Base-by-base conservation (phyloP, 2,329 filamentous ascomycete species). In the Eutypa lata region DNA sequence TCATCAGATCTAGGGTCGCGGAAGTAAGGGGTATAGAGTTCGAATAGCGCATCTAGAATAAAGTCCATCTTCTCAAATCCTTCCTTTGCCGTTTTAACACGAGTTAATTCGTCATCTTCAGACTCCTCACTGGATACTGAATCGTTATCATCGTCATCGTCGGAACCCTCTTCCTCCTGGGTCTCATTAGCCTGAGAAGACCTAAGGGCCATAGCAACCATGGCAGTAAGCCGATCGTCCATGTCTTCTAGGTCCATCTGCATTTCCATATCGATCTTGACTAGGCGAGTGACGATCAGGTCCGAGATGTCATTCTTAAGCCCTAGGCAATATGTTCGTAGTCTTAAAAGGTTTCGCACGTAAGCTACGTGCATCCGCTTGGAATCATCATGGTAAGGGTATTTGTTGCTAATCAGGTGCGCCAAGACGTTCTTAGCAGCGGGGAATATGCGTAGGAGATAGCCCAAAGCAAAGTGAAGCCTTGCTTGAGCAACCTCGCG, bases 211-310 rank as follows among this genome's bases (percentile, higher is more conserved):
- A 79, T 77, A 48, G 89, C 79, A 18, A 93, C 82, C 50, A 86
- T 84, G 22, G 91, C 85, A 51, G 91, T 89, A 10, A 91, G 79
- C 51, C 95, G 90, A 57, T 97, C 93, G 57, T 97, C 93, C 56
- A 96, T 76, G 62, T 97, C 92, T 57, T 97, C 91, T 64, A 97
- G 76, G 64, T 97, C 92, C 48, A 92, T 83, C 71, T 97, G 93
- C 70, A 97, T 94, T 67, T 97, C 90, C 1, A 96, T 91, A 67
- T 99, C 94, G 53, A 97, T 90, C 71, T 94, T 94, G 64, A 97
- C 90, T 7, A 97, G 79, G 57, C 90, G 87, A 61, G 93, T 89
- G 42, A 91, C 88, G 47, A 97, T 88, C 13, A 96, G 75, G 52
- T 91, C 86, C 57, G 96, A 80, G 22, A 97, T 85, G 56, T 95